Evolutionary conservation across 305 asterid genomes (phyloP), one percentile per base, ranked within the genome.

Genomic region (Fraxinus baroniana): DNA sequence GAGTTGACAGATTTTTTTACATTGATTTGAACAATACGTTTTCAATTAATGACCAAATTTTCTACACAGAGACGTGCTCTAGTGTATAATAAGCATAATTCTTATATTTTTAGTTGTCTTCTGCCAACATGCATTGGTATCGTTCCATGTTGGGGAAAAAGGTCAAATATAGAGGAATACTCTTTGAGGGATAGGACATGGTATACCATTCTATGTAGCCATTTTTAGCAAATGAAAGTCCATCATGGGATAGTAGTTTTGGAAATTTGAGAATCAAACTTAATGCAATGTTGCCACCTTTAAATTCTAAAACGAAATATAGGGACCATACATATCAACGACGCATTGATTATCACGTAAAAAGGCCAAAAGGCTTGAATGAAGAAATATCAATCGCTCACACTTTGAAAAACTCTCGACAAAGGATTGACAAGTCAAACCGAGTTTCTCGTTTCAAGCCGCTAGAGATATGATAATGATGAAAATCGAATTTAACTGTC

Each of bases 61-160:
- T 44, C 52, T 44, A 12, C 17, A 0, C 17, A 2, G 0, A 44
- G 49, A 44, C 3, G 17, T 44, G 52, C 4, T 44, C 3, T 10
- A 44, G 52, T 44, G 17, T 10, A 44, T 44, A 44, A 10, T 44
- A 12, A 44, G 52, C 52, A 44, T 44, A 44, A 44, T 44, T 44
- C 52, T 44, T 12, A 13, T 13, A 70, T 30, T 70, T 70, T 6
- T 30, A 30, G 75, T 37, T 30, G 75, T 70, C 17, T 8, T 13
- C 75, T 70, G 75, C 75, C 75, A 70, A 30, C 44, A 71, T 71
- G 76, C 76, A 30, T 30, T 30, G 76, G 44, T 6, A 71, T 15
- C 44, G 37, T 70, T 28, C 39, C 75, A 70, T 70, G 9, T 70
- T 30, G 66, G 35, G 74, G 33, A 1, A 4, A 24, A 68, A 28